Percentiles rank a stretch among this genome's conserved stretches.
These are phyloP conservation scores for baker's yeast (Saccharomyces cerevisiae) DNA, from an alignment of 805 yeast genomes.

Conservation along the genomic window DNA sequence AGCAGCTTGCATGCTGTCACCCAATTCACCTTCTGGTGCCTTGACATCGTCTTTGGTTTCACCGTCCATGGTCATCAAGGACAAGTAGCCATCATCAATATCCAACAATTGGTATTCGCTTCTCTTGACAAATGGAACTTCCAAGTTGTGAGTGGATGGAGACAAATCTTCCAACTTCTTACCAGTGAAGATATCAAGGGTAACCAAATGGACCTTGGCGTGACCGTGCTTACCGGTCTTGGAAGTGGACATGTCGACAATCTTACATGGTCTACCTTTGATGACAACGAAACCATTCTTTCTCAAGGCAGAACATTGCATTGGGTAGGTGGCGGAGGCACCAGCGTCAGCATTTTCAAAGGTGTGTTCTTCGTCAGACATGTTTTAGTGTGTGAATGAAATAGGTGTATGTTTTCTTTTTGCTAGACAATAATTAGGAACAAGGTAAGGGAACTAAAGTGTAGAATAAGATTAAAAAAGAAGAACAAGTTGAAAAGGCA, in stretches of 20 bases:
- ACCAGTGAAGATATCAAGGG: slow-evolving; percentile 96
- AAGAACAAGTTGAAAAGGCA: background rate
- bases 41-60: slow-evolving; percentile 98
- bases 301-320: slow-evolving; percentile 99
- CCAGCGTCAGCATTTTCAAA: slow-evolving; percentile 98
- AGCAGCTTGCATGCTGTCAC: slow-evolving; percentile 84
- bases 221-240: slow-evolving; percentile 99
- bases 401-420: background rate
- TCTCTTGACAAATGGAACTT: slow-evolving; percentile 96
- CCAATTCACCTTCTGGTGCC: slow-evolving; percentile 96
- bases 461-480: background rate
- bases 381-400: slow-evolving; percentile 6
- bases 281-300: slow-evolving; percentile 98
- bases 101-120: slow-evolving; percentile 94
- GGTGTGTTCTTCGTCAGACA: slow-evolving; percentile 58
- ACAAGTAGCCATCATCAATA: slow-evolving; percentile 96
- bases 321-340: slow-evolving; percentile 96
- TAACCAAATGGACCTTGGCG: slow-evolving; percentile 99
- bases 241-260: slow-evolving; percentile 99
- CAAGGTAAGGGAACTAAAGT: background rate
- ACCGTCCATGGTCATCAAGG: slow-evolving; percentile 94
- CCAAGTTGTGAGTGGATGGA: slow-evolving; percentile 99
- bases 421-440: background rate
- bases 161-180: slow-evolving; percentile 99
- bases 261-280: slow-evolving; percentile 99